These are phyloP conservation scores for Neonectria ditissima DNA, from an alignment of 2,329 filamentous ascomycete species.

Conservation along the genomic window DNA sequence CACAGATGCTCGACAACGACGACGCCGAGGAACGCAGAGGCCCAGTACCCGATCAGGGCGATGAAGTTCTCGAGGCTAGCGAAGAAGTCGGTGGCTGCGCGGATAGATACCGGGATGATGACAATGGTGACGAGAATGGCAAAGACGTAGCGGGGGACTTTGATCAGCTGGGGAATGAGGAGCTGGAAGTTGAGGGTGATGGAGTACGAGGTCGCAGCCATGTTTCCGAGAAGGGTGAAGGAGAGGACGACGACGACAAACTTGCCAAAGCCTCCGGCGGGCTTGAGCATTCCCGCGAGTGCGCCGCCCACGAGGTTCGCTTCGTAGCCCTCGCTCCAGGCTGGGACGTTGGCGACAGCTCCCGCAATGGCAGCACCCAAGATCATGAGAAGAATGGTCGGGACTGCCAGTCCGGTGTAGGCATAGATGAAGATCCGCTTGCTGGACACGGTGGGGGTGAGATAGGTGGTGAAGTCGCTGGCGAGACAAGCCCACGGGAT, in stretches of 20 bases:
- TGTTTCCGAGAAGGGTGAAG: constrained; percentile 49
- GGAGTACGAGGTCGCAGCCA: constrained; percentile 51
- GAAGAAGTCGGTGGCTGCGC: constrained; percentile 53
- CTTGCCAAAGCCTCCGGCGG: constrained; percentile 17
- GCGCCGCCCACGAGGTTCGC: constrained; percentile 15
- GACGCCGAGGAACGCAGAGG: constrained; percentile 53
- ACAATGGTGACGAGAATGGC: constrained; percentile 52
- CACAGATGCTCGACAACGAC: constrained; percentile 54
- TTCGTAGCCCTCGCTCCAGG: constrained; percentile 14
- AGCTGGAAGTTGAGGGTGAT: constrained; percentile 54
- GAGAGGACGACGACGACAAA: constrained; percentile 50
- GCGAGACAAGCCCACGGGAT: constrained; percentile 64
- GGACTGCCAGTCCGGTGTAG: constrained; percentile 57
- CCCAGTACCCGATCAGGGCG: constrained; percentile 58
- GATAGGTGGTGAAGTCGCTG: constrained; percentile 56
- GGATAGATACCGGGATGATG: constrained; percentile 55
- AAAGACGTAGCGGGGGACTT: constrained; percentile 55
- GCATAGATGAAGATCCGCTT: constrained; percentile 59
- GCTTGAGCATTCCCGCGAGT: constrained; percentile 20
- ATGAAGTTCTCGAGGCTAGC: constrained; percentile 56
- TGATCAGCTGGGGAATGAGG: constrained; percentile 46
- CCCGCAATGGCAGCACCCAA: constrained; percentile 21
- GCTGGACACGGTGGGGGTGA: constrained; percentile 55
- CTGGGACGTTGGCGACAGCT: constrained; percentile 13
- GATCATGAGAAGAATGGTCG: constrained; percentile 24